These are phyloP conservation scores for Penicillium hesseltinei DNA, from an alignment of 2,329 filamentous ascomycete genomes.

Conservation along the genomic window DNA sequence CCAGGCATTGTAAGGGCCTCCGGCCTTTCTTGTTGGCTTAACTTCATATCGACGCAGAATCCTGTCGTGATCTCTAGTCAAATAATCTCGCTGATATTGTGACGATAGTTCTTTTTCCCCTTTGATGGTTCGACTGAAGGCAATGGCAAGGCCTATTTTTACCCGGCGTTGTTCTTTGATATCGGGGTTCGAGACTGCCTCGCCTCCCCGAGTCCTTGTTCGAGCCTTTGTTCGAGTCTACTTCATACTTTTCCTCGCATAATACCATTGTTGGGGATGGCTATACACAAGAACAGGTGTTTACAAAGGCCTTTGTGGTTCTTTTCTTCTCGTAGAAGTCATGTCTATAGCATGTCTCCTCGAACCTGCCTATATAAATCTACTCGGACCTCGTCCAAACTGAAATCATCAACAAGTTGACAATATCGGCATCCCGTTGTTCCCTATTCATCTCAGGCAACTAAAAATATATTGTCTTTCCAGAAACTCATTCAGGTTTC, in stretches of 20 bases:
- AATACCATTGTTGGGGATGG: not conserved
- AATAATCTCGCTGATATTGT: not conserved
- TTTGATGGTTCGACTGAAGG: not conserved
- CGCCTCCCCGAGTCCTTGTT: not conserved
- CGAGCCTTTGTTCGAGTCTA: not conserved
- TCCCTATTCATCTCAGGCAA: not conserved
- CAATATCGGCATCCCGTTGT: too few relatives aligned
- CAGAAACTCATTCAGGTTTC: not conserved
- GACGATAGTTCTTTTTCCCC: not conserved
- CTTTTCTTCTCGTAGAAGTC: not conserved
- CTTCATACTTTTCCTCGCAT: not conserved
- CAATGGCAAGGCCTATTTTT: not conserved
- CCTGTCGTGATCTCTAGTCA: not conserved
- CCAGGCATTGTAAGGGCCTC: not conserved
- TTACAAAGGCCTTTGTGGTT: not conserved
- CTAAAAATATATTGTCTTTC: not conserved
- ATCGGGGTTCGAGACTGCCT: not conserved
- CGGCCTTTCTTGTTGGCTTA: not conserved
- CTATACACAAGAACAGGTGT: not conserved
- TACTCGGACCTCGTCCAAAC: not conserved
- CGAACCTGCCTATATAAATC: not conserved
- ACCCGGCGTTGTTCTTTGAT: not conserved
- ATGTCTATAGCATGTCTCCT: not conserved
- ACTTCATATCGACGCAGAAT: not conserved
- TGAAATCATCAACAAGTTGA: not conserved